Evolutionary conservation across 306 rosid species (phyloP), one percentile per base, ranked within the genome.

Genomic region (Geum urbanum): DNA sequence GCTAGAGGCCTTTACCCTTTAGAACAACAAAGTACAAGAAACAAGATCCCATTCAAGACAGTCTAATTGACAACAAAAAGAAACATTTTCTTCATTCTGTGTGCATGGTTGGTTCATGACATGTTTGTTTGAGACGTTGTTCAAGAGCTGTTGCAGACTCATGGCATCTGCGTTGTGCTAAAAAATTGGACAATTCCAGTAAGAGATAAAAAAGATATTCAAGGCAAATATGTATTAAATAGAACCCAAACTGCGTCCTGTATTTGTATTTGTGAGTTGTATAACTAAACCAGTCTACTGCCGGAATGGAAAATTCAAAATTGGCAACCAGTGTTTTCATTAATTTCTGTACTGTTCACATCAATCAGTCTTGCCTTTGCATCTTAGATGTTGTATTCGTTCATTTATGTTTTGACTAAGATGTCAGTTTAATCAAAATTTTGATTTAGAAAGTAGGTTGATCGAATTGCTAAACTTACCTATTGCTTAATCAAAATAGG

Each of bases 401-500:
- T 32, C 37, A 3, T 32, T 32, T 32, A 32, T 32, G 37, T 32
- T 32, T 32, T 32, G 37, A 32, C 37, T 32, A 32, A 32, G 37
- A 32, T 32, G 37, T 3, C 37, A 32, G 37, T 32, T 32, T 32
- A 32, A 32, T 32, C 37, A 32, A 32, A 32, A 32, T 32, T 32
- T 1, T 2, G 1, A 32, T 32, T 32, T 32, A 74, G 46, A 43
- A 7, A 43, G 37, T 32, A 32, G 37, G 37, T 32, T 32, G 37
- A 1, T 43, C 13, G 15, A 47, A 12, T 59, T 45, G 48, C 70
- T 72, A 80, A 67, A 5, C 59, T 53, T 20, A 39, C 65, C 7
- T 63, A 32, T 70, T 49, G 22, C 61, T 48, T 80, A 66, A 48
- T 74, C 70, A 49, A 63, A 61, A 63, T 80, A 91, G 99, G 95